Percentiles rank a stretch among this genome's conserved stretches.
phyloP scores from a whole-genome alignment of 192 early-diverging fungal species.

The Anaeromyces robustus region DNA sequence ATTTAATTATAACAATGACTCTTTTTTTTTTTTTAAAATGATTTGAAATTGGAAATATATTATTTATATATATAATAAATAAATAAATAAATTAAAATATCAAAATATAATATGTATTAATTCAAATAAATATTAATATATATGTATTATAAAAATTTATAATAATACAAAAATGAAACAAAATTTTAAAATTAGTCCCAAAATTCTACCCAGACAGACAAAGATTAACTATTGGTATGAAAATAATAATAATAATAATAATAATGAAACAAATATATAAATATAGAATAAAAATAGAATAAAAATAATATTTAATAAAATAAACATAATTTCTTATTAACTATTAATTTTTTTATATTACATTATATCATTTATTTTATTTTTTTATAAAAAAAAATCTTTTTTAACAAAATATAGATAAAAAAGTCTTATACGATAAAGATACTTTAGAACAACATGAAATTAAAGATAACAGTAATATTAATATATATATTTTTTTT shows the following conservation, averaged over 20 bases:
- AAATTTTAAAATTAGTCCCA: too few species aligned
- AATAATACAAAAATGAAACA: too few species aligned
- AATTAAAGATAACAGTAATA: neutral
- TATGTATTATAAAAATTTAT: too few species aligned
- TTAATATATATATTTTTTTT: neutral
- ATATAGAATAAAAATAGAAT: constrained; percentile 18
- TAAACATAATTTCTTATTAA: constrained; percentile 16
- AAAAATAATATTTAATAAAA: constrained; percentile 30
- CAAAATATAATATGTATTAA: too few species aligned
- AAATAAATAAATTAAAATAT: neutral
- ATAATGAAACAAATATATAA: neutral
- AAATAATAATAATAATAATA: neutral
- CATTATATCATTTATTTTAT: constrained; percentile 11
- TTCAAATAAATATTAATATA: too few species aligned
- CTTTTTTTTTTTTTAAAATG: too few species aligned
- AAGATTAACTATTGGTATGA: constrained; percentile 45
- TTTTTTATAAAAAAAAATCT: constrained; percentile 44
- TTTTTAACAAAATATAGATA: too few species aligned
- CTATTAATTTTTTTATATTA: too few species aligned
- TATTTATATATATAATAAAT: neutral
- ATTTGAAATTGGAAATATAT: too few species aligned
- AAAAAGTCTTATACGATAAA: constrained; percentile 12
- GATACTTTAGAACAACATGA: neutral
- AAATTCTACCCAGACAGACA: constrained; percentile 63
- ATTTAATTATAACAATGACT: too few species aligned